Conservation (phyloP, 306 rosid genomes). For the Fragaria vesca region DNA sequence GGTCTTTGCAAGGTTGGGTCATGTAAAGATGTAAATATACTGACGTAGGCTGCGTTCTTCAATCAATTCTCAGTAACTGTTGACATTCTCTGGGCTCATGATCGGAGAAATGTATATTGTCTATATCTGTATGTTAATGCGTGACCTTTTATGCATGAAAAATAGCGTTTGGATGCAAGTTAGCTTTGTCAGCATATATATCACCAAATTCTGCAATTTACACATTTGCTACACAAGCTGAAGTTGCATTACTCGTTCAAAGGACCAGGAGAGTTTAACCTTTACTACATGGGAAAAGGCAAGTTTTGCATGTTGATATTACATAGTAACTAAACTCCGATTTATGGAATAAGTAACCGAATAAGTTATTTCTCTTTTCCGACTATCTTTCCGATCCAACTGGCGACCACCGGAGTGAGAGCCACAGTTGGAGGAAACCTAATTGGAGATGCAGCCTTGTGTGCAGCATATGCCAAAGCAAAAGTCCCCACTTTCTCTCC, state of each 20-base stretch:
- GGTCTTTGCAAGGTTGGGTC: background rate
- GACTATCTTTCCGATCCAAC: constrained; percentile 83
- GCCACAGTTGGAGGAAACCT: constrained; percentile 97
- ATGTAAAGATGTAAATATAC: background rate
- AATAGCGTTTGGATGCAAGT: background rate
- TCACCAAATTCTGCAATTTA: background rate
- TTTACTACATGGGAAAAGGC: too few species aligned
- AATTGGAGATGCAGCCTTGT: constrained; percentile 93
- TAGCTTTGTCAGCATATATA: background rate
- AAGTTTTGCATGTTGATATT: constrained; percentile 4
- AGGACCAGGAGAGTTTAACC: background rate
- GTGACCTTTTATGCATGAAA: background rate
- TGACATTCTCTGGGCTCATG: background rate
- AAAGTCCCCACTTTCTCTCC: constrained; percentile 92
- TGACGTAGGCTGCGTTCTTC: background rate
- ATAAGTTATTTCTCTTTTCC: constrained; percentile 46
- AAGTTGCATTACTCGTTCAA: background rate
- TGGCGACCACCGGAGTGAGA: constrained; percentile 84
- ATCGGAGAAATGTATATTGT: background rate
- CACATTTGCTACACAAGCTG: background rate
- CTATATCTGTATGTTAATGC: background rate
- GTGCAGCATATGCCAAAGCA: constrained; percentile 96
- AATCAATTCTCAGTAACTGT: background rate
- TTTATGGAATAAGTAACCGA: background rate
- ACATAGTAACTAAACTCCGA: background rate